These are phyloP conservation scores for Daldinia eschscholtzii DNA, from an alignment of 2,329 filamentous ascomycete genomes.

Conservation along the genomic window DNA sequence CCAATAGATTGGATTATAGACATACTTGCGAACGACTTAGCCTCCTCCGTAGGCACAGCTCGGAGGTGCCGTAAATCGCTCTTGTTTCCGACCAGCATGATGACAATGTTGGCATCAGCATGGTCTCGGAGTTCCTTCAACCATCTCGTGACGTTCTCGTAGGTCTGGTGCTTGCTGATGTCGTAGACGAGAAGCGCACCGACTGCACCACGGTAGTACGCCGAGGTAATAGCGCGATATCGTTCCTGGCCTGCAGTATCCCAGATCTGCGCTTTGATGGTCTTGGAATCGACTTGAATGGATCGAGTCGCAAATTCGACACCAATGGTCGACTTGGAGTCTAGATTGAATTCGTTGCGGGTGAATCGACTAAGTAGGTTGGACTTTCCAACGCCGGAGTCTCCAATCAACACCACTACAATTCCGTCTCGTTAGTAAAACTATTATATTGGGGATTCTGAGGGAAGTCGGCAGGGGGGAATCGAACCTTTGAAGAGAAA, in stretches of 20 bases:
- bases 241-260: constrained; percentile 99
- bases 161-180: constrained; percentile 99
- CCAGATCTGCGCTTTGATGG: constrained; percentile 99
- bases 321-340: constrained; percentile 99
- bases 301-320: constrained; percentile 99
- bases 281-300: constrained; percentile 99
- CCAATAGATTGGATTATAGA: constrained; percentile 35
- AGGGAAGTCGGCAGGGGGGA: constrained; percentile 38
- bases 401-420: constrained; percentile 96
- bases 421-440: constrained; percentile 50
- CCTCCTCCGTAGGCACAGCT: constrained; percentile 97
- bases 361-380: constrained; percentile 99
- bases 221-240: constrained; percentile 98
- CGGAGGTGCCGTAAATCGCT: constrained; percentile 99
- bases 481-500: constrained; percentile 96
- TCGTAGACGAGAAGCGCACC: constrained; percentile 98
- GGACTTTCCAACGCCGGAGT: constrained; percentile 99
- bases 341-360: constrained; percentile 99
- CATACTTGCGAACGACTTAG: constrained; percentile 96
- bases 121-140: constrained; percentile 98
- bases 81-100: constrained; percentile 99
- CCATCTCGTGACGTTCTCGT: constrained; percentile 99
- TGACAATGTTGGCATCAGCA: constrained; percentile 98
- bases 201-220: constrained; percentile 98
- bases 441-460: constrained; percentile 45